Evolutionary conservation across 768 basidiomycete species (phyloP).

Genomic region (Neoboletus brunneissimus): DNA sequence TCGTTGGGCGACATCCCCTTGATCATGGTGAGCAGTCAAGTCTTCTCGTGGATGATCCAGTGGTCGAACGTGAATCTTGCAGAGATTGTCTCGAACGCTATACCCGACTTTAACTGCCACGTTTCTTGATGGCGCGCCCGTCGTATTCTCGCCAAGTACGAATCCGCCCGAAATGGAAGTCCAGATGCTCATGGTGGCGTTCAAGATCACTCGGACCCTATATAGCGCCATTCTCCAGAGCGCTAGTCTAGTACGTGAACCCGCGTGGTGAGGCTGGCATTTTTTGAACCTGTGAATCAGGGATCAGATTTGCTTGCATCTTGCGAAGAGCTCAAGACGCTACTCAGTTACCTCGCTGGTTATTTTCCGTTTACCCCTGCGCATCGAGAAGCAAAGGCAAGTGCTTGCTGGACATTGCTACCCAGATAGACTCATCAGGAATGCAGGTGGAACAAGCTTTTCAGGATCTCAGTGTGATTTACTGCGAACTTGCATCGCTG

Average conservation of each 20-base stretch:
- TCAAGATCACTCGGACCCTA: conserved; percentile 55
- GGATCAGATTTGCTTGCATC: conserved; percentile 23
- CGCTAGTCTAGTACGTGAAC: conserved; percentile 34
- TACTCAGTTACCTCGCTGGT: conserved; percentile 72
- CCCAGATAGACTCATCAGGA: conserved; percentile 5
- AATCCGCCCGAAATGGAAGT: conserved; percentile 58
- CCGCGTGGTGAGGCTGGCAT: background rate
- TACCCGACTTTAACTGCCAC: conserved; percentile 77
- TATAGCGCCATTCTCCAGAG: conserved; percentile 56
- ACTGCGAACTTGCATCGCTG: conserved; percentile 73
- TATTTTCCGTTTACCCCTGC: conserved; percentile 78
- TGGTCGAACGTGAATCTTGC: conserved; percentile 11
- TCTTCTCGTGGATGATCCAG: conserved; percentile 17
- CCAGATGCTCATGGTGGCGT: conserved; percentile 55
- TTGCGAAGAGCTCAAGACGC: conserved; percentile 48
- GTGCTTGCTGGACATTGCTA: background rate
- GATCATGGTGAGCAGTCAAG: conserved; percentile 23
- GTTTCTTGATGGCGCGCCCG: conserved; percentile 84
- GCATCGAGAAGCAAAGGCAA: conserved; percentile 58
- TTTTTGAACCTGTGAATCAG: conserved; percentile 20
- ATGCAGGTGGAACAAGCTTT: conserved; percentile 60
- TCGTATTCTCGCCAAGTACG: conserved; percentile 71
- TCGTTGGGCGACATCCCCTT: conserved; percentile 18
- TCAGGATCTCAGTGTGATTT: conserved; percentile 71
- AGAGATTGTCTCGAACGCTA: conserved; percentile 73